Conservation (phyloP, 2,329 filamentous ascomycete genomes). For the Diaporthe eres region DNA sequence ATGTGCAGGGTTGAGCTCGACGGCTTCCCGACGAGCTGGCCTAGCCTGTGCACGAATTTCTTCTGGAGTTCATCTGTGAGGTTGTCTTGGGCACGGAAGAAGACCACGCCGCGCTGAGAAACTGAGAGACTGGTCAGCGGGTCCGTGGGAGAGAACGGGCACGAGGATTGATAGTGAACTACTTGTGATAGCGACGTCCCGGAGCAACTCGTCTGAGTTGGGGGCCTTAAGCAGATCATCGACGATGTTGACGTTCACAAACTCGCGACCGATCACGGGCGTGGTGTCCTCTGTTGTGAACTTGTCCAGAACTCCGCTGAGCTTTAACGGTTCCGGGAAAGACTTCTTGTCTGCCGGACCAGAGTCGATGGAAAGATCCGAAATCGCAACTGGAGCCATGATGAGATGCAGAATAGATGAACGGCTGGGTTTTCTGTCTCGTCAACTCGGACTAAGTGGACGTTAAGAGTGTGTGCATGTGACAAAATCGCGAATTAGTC, state of each 20-base stretch:
- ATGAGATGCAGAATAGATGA: neutral
- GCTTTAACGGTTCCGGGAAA: constrained; percentile 38
- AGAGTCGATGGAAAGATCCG: constrained; percentile 30
- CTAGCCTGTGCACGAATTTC: constrained; percentile 60
- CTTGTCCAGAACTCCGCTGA: constrained; percentile 35
- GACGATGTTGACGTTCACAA: constrained; percentile 39
- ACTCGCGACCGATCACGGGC: constrained; percentile 40
- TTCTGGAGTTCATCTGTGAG: constrained; percentile 62
- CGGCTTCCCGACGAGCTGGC: constrained; percentile 64
- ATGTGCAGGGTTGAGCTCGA: constrained; percentile 61
- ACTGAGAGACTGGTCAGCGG: constrained; percentile 49
- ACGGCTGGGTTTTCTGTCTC: neutral
- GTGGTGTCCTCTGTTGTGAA: constrained; percentile 39
- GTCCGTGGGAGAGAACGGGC: too few relatives aligned
- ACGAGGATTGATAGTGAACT: neutral
- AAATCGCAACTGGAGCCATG: constrained; percentile 36
- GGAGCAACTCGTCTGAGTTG: constrained; percentile 36
- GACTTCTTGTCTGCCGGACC: constrained; percentile 16
- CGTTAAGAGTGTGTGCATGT: neutral
- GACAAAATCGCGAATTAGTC: too few relatives aligned
- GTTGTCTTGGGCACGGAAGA: constrained; percentile 62
- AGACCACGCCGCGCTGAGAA: constrained; percentile 66
- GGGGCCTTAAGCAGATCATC: constrained; percentile 38
- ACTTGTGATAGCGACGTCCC: constrained; percentile 42
- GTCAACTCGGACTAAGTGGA: neutral